Percentiles rank a stretch among this genome's conserved stretches.
Conservation (phyloP, 164 flowering plant genomes). For the Saururus chinensis region DNA sequence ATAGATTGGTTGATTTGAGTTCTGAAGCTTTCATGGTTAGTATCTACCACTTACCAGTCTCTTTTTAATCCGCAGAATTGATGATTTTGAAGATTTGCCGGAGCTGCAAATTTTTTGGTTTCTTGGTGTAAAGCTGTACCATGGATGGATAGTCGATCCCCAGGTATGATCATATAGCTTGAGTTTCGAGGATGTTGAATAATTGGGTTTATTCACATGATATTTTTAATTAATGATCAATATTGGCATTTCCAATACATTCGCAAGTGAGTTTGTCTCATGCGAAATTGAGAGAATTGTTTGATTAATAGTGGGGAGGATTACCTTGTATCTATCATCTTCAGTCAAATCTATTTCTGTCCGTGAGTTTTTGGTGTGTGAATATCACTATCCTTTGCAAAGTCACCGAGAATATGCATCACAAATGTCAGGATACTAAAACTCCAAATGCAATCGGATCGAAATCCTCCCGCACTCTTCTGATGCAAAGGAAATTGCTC, state of each 20-base stretch:
- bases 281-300: too few species aligned
- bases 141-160: conserved; percentile 98
- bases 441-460: conserved; percentile 74
- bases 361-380: neutral
- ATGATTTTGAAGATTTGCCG: conserved; percentile 88
- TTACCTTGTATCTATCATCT: neutral
- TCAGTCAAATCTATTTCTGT: neutral
- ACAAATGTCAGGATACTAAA: conserved; percentile 49
- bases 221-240: too few species aligned
- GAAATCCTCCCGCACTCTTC: conserved; percentile 81
- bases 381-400: neutral
- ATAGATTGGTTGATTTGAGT: neutral
- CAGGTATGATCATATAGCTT: conserved; percentile 36
- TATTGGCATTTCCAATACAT: too few species aligned
- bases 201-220: neutral
- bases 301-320: too few species aligned
- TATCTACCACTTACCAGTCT: too few species aligned
- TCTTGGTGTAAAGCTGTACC: conserved; percentile 83
- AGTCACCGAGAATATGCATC: neutral
- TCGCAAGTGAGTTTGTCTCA: too few species aligned
- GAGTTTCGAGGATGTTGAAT: neutral
- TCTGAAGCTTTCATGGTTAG: neutral
- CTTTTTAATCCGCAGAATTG: conserved; percentile 43
- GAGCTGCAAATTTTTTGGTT: conserved; percentile 94
- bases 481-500: conserved; percentile 72